Conservation (phyloP, 1,284 basidiomycete genomes). For the Melampsora larici-populina region DNA sequence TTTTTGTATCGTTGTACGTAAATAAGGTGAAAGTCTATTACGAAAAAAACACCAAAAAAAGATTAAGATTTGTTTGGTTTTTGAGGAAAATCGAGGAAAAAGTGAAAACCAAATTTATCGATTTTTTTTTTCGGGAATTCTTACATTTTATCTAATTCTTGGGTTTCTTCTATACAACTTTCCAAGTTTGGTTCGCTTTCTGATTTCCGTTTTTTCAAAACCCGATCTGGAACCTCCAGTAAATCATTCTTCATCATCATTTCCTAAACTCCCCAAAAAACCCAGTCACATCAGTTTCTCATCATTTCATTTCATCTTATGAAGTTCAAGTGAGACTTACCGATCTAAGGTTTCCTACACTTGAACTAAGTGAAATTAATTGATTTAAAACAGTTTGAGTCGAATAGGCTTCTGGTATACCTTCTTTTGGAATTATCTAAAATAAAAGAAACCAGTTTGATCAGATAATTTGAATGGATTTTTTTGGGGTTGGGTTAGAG, state of each 20-base stretch:
- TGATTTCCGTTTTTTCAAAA: background rate
- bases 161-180: constrained; percentile 11
- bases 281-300: background rate
- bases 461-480: too few species aligned
- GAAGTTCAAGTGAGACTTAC: background rate
- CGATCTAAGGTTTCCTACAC: background rate
- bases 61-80: too few species aligned
- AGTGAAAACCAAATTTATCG: too few species aligned
- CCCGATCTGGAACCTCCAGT: background rate
- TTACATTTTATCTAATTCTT: constrained; percentile 15
- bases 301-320: too few species aligned
- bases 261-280: background rate
- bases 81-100: too few species aligned
- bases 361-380: background rate
- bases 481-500: background rate
- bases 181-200: background rate
- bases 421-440: background rate
- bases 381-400: background rate
- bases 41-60: constrained; percentile 61
- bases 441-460: too few species aligned
- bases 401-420: background rate
- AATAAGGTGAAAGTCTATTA: constrained; percentile 52
- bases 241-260: background rate
- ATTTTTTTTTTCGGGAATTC: too few species aligned
- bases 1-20: constrained; percentile 74